A percentile compares a stretch with the other conserved stretches of the same genome.
phyloP scores from a whole-genome alignment of 192 early-diverging fungal species.

The Podila clonocystis region DNA sequence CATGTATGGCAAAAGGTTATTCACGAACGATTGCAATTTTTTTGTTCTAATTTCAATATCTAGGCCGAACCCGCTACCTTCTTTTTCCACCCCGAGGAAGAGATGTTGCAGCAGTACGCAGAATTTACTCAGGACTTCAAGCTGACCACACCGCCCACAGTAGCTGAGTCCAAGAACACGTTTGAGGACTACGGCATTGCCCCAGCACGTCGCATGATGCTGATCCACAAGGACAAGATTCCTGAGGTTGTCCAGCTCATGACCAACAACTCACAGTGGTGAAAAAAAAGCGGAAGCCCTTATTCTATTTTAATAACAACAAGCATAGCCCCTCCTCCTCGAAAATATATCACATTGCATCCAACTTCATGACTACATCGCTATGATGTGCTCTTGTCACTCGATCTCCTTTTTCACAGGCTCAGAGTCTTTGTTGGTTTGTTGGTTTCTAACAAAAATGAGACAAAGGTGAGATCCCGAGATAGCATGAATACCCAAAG shows the following conservation, averaged over 20 bases:
- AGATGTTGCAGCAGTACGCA: slow-evolving; percentile 84
- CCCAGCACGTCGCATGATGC: slow-evolving; percentile 75
- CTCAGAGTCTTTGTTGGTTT: too few relatives aligned
- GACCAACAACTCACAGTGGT: slow-evolving; percentile 53
- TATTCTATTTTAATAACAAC: too few relatives aligned
- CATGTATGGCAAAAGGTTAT: neutral
- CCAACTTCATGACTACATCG: too few relatives aligned
- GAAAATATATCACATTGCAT: too few relatives aligned
- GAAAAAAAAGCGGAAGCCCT: neutral
- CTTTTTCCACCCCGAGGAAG: slow-evolving; percentile 94
- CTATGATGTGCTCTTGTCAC: too few relatives aligned
- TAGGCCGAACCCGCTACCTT: slow-evolving; percentile 60
- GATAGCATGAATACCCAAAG: too few relatives aligned
- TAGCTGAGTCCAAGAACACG: slow-evolving; percentile 78
- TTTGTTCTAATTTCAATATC: neutral
- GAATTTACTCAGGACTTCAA: slow-evolving; percentile 83
- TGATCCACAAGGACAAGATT: slow-evolving; percentile 65
- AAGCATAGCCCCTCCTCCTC: too few relatives aligned
- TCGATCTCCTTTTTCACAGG: too few relatives aligned
- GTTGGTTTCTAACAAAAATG: too few relatives aligned
- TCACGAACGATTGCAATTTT: neutral
- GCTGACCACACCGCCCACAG: slow-evolving; percentile 73
- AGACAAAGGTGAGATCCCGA: too few relatives aligned
- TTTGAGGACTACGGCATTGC: slow-evolving; percentile 90
- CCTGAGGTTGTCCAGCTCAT: slow-evolving; percentile 60